Conservation (phyloP, 2,329 filamentous ascomycete species). For the Septoria petroselini region DNA sequence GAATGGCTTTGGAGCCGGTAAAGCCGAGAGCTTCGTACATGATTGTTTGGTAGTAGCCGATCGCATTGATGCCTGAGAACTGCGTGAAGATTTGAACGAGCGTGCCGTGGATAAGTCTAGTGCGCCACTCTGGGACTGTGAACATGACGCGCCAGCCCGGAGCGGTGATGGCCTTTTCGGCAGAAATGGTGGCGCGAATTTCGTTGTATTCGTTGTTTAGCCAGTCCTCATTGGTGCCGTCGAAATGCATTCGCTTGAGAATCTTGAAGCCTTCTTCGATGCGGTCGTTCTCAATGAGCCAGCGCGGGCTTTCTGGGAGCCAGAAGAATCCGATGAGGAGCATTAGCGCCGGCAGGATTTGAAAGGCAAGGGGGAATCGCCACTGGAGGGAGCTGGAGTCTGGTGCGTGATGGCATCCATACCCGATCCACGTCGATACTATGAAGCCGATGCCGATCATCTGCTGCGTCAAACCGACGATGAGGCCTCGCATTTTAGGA, state of each 20-base stretch:
- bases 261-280: constrained; percentile 23
- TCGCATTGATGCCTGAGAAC: constrained; percentile 61
- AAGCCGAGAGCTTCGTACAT: constrained; percentile 60
- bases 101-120: constrained; percentile 59
- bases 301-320: constrained; percentile 11
- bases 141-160: constrained; percentile 58
- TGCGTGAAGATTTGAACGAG: constrained; percentile 65
- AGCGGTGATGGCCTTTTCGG: constrained; percentile 54
- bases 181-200: constrained; percentile 61
- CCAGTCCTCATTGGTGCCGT: constrained; percentile 56
- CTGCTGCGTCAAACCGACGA: constrained; percentile 57
- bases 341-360: constrained; percentile 46
- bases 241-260: constrained; percentile 52
- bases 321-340: constrained; percentile 41
- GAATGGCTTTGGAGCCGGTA: constrained; percentile 49
- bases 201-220: constrained; percentile 58
- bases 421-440: constrained; percentile 54
- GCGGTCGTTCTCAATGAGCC: constrained; percentile 32
- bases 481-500: constrained; percentile 55
- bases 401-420: constrained; percentile 43
- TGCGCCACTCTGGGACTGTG: constrained; percentile 57
- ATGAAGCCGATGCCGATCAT: constrained; percentile 59
- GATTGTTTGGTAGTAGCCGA: constrained; percentile 60
- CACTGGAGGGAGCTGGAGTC: constrained; percentile 38
- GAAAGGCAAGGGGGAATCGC: constrained; percentile 47